Evolutionary conservation across 2,329 filamentous ascomycete species (phyloP).

Genomic region (Colletotrichum phormii): DNA sequence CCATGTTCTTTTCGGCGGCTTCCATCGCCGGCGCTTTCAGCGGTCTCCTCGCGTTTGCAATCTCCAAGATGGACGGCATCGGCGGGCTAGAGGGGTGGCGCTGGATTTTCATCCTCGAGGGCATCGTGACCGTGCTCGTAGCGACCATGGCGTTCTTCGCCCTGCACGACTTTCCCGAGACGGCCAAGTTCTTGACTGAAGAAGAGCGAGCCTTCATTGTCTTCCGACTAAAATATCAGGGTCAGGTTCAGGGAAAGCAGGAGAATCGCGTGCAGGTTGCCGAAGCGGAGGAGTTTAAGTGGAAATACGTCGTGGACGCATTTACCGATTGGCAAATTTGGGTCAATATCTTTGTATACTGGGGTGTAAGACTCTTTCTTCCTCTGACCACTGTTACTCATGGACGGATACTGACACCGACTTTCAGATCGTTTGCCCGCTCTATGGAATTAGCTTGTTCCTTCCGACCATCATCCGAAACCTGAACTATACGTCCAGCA

Average conservation of each 20-base stretch:
- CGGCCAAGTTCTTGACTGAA: slow-evolving; percentile 78
- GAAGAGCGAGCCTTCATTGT: slow-evolving; percentile 79
- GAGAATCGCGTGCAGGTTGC: slow-evolving; percentile 55
- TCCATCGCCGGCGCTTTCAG: slow-evolving; percentile 84
- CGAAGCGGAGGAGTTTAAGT: slow-evolving; percentile 80
- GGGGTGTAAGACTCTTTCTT: slow-evolving; percentile 66
- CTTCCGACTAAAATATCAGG: slow-evolving; percentile 76
- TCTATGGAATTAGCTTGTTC: slow-evolving; percentile 70
- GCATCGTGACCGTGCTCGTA: slow-evolving; percentile 75
- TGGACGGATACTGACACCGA: neutral
- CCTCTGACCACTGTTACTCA: slow-evolving; percentile 40
- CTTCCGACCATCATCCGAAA: slow-evolving; percentile 73
- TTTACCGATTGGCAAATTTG: slow-evolving; percentile 86
- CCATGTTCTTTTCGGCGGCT: slow-evolving; percentile 86
- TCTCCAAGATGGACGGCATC: slow-evolving; percentile 76
- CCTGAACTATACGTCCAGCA: slow-evolving; percentile 67
- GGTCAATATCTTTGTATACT: slow-evolving; percentile 70
- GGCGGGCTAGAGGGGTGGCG: slow-evolving; percentile 70
- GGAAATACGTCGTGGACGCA: slow-evolving; percentile 78
- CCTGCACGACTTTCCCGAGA: slow-evolving; percentile 85
- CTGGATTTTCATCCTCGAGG: slow-evolving; percentile 78
- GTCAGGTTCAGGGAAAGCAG: slow-evolving; percentile 43
- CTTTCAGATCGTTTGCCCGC: slow-evolving; percentile 59
- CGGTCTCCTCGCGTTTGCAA: slow-evolving; percentile 77
- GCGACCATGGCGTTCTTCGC: slow-evolving; percentile 76